Conservation (phyloP, 164 flowering plant genomes). For the Liriodendron chinense region DNA sequence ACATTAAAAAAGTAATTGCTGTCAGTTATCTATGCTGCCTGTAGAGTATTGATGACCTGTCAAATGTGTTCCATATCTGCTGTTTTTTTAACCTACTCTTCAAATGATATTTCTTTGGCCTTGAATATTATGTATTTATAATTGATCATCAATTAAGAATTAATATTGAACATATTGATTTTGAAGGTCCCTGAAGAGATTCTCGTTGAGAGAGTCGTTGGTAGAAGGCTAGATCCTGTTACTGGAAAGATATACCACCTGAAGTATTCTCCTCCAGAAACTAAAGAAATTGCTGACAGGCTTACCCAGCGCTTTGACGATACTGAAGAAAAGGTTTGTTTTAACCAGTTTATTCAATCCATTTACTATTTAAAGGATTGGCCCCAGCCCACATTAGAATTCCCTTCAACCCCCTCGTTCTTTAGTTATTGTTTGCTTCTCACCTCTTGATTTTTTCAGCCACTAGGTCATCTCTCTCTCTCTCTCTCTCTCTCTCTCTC, state of each 20-base stretch:
- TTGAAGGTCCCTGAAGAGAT: slow-evolving; percentile 84
- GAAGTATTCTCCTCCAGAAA: slow-evolving; percentile 92
- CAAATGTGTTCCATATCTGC: not conserved
- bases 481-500: not conserved
- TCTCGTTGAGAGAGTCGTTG: slow-evolving; percentile 96
- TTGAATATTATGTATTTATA: not conserved
- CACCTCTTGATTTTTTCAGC: not conserved
- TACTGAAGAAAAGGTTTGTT: slow-evolving; percentile 84
- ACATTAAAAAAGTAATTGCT: not conserved
- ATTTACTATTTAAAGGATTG: not conserved
- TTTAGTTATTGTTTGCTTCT: not conserved
- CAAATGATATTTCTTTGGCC: not conserved
- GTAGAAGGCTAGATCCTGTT: slow-evolving; percentile 94
- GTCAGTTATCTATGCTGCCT: too few species aligned
- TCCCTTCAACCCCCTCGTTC: not conserved
- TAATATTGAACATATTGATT: not conserved
- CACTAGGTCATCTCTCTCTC: not conserved
- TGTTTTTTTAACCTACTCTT: not conserved
- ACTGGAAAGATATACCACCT: slow-evolving; percentile 93
- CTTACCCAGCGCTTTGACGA: slow-evolving; percentile 98
- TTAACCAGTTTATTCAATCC: not conserved
- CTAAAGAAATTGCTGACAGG: slow-evolving; percentile 86
- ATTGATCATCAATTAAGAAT: not conserved
- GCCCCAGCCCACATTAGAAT: not conserved
- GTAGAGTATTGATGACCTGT: not conserved